Base-by-base conservation (phyloP, 495 filamentous ascomycete species). In the Amniculicola lignicola region DNA sequence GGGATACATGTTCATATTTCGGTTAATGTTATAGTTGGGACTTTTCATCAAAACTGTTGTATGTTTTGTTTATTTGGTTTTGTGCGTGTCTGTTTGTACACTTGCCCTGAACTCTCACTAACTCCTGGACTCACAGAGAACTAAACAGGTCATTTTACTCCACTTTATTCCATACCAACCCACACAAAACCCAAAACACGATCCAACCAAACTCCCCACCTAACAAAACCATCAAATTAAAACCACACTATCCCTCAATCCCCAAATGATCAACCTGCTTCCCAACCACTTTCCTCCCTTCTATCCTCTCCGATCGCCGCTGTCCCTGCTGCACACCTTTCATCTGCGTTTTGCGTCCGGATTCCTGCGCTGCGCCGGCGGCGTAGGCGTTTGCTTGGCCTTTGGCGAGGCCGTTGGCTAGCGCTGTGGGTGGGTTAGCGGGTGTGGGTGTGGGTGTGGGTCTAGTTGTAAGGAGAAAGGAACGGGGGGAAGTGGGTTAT, bases 221-320 rank as follows among this genome's bases (percentile, higher is more conserved):
- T n/a, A n/a, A n/a, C n/a, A n/a, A n/a, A n/a, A n/a, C n/a, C n/a
- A n/a, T n/a, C n/a, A n/a, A n/a, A n/a, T n/a, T n/a, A n/a, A n/a
- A n/a, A n/a, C n/a, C n/a, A n/a, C n/a, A n/a, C n/a, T 23, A 58
- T 4, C 39, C 51, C 51, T 59, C 54, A 52, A 63, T 59, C 12
- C 61, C 61, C 45, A 63, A 49, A 63, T 63, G 61, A 52, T 63
- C 61, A 14, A 54, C 47, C 16, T 2, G 9, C 35, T 52, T 41
- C 40, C n/a, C 24, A n/a, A n/a, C n/a, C n/a, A n/a, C n/a, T n/a
- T 53, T 44, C 37, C 16, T 33, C 18, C 54, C 42, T 48, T 59
- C 18, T 11, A 50, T 42, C 38, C 41, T n/a, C 39, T 23, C 29
- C 27, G 16, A 24, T 48, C 39, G 28, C 29, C 31, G 27, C 41